Evolutionary conservation across 805 yeast species (phyloP).

Genomic region (Torulaspora maleeae): DNA sequence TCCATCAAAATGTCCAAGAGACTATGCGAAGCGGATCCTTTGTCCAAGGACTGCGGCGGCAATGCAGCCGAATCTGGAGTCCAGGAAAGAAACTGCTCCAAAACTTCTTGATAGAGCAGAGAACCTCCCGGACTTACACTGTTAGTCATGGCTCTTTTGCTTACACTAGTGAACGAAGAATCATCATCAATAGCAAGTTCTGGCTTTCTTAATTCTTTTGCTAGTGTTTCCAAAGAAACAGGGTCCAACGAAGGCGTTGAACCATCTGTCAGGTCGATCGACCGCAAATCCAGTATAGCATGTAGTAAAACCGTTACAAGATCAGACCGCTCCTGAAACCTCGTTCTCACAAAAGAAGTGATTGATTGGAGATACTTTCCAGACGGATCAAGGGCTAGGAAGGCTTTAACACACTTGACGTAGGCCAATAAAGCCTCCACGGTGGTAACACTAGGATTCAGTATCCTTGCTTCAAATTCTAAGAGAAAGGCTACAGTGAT

Average conservation of each 20-base stretch:
- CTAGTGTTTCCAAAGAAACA: conserved; percentile 14
- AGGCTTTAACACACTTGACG: conserved; percentile 65
- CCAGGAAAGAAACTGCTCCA: conserved; percentile 27
- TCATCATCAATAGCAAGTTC: conserved; percentile 22
- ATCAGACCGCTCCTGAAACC: conserved; percentile 69
- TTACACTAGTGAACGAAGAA: background rate
- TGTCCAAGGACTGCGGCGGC: conserved; percentile 9
- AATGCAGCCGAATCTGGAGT: conserved; percentile 25
- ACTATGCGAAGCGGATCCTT: conserved; percentile 11
- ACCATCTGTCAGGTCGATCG: conserved; percentile 15
- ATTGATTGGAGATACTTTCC: conserved; percentile 80
- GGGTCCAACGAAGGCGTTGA: conserved; percentile 7
- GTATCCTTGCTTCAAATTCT: conserved; percentile 33
- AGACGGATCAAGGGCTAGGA: conserved; percentile 74
- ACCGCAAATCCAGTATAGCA: conserved; percentile 54
- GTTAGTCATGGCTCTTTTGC: background rate
- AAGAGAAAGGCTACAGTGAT: conserved; percentile 19
- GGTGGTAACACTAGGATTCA: conserved; percentile 82
- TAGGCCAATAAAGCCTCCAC: conserved; percentile 64
- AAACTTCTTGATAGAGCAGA: conserved; percentile 18
- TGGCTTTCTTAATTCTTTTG: conserved; percentile 46
- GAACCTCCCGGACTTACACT: background rate
- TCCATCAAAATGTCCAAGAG: conserved; percentile 26
- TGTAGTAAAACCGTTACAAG: conserved; percentile 63
- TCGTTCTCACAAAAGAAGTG: conserved; percentile 66